phyloP scores from a whole-genome alignment of 2,329 filamentous ascomycete genomes.

The Colletotrichum euphorbiae region DNA sequence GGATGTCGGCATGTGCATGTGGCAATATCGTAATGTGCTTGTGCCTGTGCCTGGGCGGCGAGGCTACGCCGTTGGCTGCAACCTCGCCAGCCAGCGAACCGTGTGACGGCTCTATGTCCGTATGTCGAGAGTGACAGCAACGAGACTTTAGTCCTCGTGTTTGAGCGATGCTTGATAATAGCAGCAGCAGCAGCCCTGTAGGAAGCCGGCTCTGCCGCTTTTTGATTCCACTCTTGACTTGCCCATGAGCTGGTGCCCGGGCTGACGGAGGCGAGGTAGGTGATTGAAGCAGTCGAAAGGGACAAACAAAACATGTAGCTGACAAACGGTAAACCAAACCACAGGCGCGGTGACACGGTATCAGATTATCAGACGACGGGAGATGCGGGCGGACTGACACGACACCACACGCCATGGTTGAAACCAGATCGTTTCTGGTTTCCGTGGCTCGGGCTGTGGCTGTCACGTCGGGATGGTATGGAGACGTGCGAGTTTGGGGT shows the following conservation, averaged over 20 bases:
- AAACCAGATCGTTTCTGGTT: conserved; percentile 18
- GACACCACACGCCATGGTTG: conserved; percentile 22
- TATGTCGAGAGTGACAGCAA: background rate
- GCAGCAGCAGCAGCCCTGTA: background rate
- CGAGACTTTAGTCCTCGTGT: too few species aligned
- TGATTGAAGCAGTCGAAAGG: background rate
- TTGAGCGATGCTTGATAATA: conserved; percentile 11
- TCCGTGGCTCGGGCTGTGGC: conserved; percentile 20
- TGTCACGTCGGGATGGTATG: conserved; percentile 15
- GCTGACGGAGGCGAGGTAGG: background rate
- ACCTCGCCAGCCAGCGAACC: conserved; percentile 3
- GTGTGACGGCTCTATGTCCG: background rate
- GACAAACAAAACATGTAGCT: conserved; percentile 2
- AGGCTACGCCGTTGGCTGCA: conserved; percentile 6
- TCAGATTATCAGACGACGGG: conserved; percentile 19
- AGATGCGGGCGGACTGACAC: conserved; percentile 10
- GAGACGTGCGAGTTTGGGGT: background rate
- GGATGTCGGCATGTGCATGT: background rate
- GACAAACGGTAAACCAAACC: conserved; percentile 4
- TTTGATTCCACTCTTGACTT: background rate
- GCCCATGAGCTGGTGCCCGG: background rate
- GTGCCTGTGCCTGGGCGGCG: background rate
- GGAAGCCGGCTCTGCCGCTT: background rate
- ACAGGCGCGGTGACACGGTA: conserved; percentile 7
- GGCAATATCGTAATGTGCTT: conserved; percentile 3